Evolutionary conservation across 257 asterid species (phyloP), one percentile per base, ranked within the genome.

Genomic region (Phtheirospermum japonicum): DNA sequence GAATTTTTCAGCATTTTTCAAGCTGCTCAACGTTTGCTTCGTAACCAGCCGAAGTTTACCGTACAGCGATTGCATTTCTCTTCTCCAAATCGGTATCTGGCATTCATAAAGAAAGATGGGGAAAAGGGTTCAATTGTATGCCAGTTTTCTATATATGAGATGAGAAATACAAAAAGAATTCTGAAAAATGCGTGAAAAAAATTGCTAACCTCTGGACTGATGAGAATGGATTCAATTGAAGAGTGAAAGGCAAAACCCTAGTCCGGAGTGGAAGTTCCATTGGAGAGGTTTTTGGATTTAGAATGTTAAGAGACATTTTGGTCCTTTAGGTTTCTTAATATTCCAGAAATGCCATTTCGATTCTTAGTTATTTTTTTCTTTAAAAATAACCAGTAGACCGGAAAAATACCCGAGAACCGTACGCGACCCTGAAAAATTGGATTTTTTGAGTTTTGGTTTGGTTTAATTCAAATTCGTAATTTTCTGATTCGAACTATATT

Each of bases 21-120:
- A 66, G 57, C 66, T 64, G 56, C 10, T 67, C 68, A 70, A 28
- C 4, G 80, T 39, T 56, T 66, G 81, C 64, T 72, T 82, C 62
- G 81, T 53, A 18, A 72, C 64, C 14, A 66, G 57, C 17, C 80
- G 79, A 33, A 79, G 64, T 60, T 75, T 79, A 7, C 86, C 78
- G 64, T 51, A 73, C 14, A 81, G 55, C 33, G 92, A 80, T 40
- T 77, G 88, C 88, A 84, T 84, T 70, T 68, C 72, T 37, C 37
- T 59, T 62, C 66, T 34, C 66, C 61, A 58, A 65, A 64, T 61
- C 73, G 61, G 20, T 53, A 66, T 70, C 72, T 78, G 57, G 57
- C 36, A 54, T 54, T 68, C 71, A 39, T 32, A 33, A 46, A 11
- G 36, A 39, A 57, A 40, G 26, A 9, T 0, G 0, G 20, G 14